Percentiles rank a stretch among this genome's conserved stretches.
These are phyloP conservation scores for Coccomyxa sp. DNA, from an alignment of 139 green algal species.

Conservation along the genomic window DNA sequence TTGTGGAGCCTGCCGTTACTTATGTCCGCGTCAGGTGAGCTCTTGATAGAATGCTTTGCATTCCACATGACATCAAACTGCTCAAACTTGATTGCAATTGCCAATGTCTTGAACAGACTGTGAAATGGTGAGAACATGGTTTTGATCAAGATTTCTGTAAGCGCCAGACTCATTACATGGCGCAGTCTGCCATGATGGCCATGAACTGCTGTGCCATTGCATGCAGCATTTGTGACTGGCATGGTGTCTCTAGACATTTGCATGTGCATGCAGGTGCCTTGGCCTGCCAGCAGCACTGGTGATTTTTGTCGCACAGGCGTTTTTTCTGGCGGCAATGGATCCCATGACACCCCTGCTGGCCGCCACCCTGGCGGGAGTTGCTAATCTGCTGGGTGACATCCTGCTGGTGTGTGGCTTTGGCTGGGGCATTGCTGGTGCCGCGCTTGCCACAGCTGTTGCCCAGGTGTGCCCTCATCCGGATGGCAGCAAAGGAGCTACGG, in stretches of 20 bases:
- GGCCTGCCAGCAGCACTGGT: conserved; percentile 8
- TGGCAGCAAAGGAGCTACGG: no score
- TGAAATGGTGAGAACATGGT: no score
- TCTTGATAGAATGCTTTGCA: no score
- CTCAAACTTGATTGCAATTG: neutral
- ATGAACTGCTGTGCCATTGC: no score
- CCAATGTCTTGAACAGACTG: no score
- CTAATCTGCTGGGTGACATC: conserved; percentile 25
- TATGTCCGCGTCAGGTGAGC: conserved; percentile 18
- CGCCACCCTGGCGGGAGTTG: neutral
- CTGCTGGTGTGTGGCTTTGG: conserved; percentile 6
- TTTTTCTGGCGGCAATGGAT: conserved; percentile 25
- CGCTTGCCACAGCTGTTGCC: conserved; percentile 11
- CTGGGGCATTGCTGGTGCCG: conserved; percentile 22
- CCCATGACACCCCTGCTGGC: conserved; percentile 14
- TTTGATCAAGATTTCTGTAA: no score
- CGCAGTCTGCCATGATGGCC: no score
- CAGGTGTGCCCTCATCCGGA: neutral
- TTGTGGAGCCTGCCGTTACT: conserved; percentile 9
- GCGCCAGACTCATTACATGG: no score
- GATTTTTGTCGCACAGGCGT: conserved; percentile 16
- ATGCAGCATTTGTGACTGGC: no score
- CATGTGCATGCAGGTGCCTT: conserved; percentile 1
- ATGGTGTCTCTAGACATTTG: no score
- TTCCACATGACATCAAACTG: neutral